Evolutionary conservation across 2,329 filamentous ascomycete genomes (phyloP), one percentile per base, ranked within the genome.

Genomic region (Colletotrichum tropicicola): DNA sequence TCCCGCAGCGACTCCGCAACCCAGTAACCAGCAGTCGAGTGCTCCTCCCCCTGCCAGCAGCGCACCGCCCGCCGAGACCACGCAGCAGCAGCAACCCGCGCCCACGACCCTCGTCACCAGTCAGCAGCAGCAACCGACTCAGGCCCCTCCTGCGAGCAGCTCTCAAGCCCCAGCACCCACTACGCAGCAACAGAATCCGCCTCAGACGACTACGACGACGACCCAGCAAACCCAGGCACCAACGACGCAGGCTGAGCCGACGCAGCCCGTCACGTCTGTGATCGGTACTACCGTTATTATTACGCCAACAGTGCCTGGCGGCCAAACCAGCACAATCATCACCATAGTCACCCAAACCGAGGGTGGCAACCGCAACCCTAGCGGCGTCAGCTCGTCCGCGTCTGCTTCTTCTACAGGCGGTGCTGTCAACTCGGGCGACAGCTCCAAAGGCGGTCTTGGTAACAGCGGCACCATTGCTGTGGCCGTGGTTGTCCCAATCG

Each of bases 401-500:
- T 67, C 74, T 12, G 67, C 75, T 3, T 73, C 75, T 6, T 61
- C 75, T 6, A 70, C 74, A 62, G 69, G 72, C 55, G 47, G 64
- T 58, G 71, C 66, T 70, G 72, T 72, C 51, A 67, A 58, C 59
- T 70, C 74, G 12, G 71, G 72, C 1, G 71, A 75, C 6, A 68
- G 71, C 37, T 62, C 70, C 9, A 71, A 74, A n/a, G 74, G 79
- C 6, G 85, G 87, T 2, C 79, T 94, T 7, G 81, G 75, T 69
- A 84, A 85, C 49, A 84, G 85, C 32, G 91, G 91, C 49, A 94
- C 88, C 70, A 97, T 97, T 67, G 95, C 96, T 7, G 90, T 98
- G 53, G 95, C 94, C 3, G 96, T 99, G 1, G 93, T 98, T 6
- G 92, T 98, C 2, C 96, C 96, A 5, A 95, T 99, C 51, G 93